Conservation (phyloP, 2,329 filamentous ascomycete genomes). For the Alternaria hordeiaustralica region DNA sequence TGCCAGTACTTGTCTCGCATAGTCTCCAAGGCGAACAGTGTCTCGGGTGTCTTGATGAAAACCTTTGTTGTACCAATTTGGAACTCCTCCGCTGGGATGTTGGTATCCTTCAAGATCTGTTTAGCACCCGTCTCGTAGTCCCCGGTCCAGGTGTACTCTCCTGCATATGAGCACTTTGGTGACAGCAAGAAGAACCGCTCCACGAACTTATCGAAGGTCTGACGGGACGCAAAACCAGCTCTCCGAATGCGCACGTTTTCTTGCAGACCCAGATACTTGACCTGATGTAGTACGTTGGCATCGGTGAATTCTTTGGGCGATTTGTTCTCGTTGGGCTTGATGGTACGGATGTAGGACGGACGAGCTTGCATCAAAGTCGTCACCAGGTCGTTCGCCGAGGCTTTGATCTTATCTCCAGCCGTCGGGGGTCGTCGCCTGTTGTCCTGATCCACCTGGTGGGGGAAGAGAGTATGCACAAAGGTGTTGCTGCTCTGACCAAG, state of each 20-base stretch:
- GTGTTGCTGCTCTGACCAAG: slow-evolving; percentile 82
- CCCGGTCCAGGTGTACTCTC: slow-evolving; percentile 95
- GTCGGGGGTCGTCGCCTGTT: slow-evolving; percentile 94
- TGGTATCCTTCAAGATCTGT: slow-evolving; percentile 95
- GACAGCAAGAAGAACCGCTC: slow-evolving; percentile 96
- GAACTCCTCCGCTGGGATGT: slow-evolving; percentile 93
- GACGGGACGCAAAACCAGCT: slow-evolving; percentile 95
- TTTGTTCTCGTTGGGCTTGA: slow-evolving; percentile 99
- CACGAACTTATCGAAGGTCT: slow-evolving; percentile 97
- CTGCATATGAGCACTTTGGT: slow-evolving; percentile 92
- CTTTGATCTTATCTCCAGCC: slow-evolving; percentile 93
- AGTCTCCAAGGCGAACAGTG: slow-evolving; percentile 92
- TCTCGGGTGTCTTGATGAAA: slow-evolving; percentile 98
- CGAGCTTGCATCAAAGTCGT: slow-evolving; percentile 96
- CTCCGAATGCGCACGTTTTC: slow-evolving; percentile 98
- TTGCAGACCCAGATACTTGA: slow-evolving; percentile 98
- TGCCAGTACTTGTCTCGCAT: slow-evolving; percentile 99
- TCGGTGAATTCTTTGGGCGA: slow-evolving; percentile 91
- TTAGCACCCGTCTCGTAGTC: slow-evolving; percentile 85
- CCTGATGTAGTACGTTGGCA: slow-evolving; percentile 93
- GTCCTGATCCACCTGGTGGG: slow-evolving; percentile 91
- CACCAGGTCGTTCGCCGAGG: slow-evolving; percentile 92
- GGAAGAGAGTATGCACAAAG: slow-evolving; percentile 90
- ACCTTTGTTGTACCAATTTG: slow-evolving; percentile 97
- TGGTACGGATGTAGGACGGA: slow-evolving; percentile 97